These are phyloP conservation scores for Oenanthe javanica DNA, from an alignment of 140 eudicot genomes.

Conservation along the genomic window DNA sequence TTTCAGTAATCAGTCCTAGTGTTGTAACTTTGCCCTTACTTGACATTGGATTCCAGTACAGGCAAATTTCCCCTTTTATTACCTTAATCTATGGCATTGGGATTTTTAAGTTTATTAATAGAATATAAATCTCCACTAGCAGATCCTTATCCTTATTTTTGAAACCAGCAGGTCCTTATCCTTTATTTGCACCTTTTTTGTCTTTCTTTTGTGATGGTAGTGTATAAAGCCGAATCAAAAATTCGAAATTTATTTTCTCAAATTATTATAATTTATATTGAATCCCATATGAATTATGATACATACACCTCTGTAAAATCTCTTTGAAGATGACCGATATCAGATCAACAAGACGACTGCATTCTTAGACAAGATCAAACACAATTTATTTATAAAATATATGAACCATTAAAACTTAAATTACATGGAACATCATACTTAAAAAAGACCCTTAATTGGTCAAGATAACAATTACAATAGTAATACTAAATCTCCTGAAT, in stretches of 20 bases:
- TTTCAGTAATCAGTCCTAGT: not conserved
- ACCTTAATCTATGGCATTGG: not conserved
- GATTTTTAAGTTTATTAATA: not conserved
- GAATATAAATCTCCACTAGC: not conserved
- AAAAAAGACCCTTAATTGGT: too few species aligned
- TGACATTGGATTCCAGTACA: slow-evolving; percentile 17
- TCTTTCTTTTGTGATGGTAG: not conserved
- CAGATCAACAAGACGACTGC: not conserved
- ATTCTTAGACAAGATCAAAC: not conserved
- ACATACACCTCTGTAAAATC: too few species aligned
- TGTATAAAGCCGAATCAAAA: too few species aligned
- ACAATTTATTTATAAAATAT: not conserved
- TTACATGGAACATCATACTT: too few species aligned
- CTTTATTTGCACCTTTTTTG: not conserved
- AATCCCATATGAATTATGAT: too few species aligned
- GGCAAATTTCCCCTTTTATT: not conserved
- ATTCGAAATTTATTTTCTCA: too few species aligned
- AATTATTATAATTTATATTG: too few species aligned
- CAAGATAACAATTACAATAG: not conserved
- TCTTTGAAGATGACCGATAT: too few species aligned
- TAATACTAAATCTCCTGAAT: not conserved
- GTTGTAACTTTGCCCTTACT: not conserved
- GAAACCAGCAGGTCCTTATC: not conserved
- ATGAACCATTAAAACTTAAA: too few species aligned
- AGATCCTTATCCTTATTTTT: not conserved